Evolutionary conservation across 1,139 yeast genomes (phyloP).

Genomic region (Williopsis jadinii): DNA sequence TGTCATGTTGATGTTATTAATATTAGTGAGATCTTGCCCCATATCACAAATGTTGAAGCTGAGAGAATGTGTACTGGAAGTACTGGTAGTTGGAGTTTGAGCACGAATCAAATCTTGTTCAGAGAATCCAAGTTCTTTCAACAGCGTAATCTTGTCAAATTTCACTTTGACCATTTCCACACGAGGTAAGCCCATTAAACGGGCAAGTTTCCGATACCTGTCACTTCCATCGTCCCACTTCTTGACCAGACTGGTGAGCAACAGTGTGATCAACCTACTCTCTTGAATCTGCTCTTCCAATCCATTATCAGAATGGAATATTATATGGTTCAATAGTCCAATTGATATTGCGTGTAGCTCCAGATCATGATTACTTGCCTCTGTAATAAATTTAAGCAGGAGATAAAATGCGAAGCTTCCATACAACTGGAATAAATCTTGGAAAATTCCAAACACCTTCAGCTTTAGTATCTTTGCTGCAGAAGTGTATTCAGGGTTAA

Average conservation of each 20-base stretch:
- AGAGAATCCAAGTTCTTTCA: slow-evolving; percentile 6
- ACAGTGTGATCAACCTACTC: slow-evolving; percentile 20
- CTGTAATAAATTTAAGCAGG: slow-evolving; percentile 28
- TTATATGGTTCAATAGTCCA: slow-evolving; percentile 26
- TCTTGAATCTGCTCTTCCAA: slow-evolving; percentile 16
- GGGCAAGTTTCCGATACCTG: slow-evolving; percentile 1
- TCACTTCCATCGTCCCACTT: slow-evolving; percentile 29
- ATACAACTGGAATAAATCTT: slow-evolving; percentile 26
- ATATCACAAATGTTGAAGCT: background rate
- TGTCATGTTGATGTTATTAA: background rate
- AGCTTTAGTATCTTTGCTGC: slow-evolving; percentile 12
- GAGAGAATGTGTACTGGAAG: background rate
- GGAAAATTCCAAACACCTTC: slow-evolving; percentile 19
- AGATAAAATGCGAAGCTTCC: slow-evolving; percentile 33
- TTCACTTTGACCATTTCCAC: background rate
- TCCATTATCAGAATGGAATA: slow-evolving; percentile 22
- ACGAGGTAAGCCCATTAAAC: slow-evolving; percentile 2
- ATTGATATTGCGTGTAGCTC: slow-evolving; percentile 27
- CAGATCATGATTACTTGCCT: slow-evolving; percentile 24
- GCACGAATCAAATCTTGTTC: background rate
- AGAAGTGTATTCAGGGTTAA: slow-evolving; percentile 14
- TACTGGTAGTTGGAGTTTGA: background rate
- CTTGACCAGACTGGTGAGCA: slow-evolving; percentile 23
- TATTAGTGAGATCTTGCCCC: background rate
- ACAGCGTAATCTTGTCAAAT: slow-evolving; percentile 3